phyloP scores from a whole-genome alignment of 1,284 basidiomycete species.

The Cryptococcus deneoformans region DNA sequence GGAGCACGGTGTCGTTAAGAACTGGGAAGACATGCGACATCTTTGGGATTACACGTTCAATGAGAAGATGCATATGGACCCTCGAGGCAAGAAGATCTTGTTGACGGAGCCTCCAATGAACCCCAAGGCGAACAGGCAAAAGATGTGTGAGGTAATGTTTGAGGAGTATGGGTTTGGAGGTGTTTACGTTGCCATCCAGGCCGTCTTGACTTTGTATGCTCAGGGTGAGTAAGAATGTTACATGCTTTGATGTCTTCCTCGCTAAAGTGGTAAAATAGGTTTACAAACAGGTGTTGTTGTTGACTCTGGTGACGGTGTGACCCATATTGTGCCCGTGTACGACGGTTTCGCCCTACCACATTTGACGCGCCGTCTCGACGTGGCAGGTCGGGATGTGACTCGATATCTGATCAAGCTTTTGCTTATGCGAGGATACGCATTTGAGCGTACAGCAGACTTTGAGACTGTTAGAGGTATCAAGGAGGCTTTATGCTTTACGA shows the following conservation, averaged over 20 bases:
- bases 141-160: slow-evolving; percentile 99
- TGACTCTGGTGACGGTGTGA: slow-evolving; percentile 98
- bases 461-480: slow-evolving; percentile 99
- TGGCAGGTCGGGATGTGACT: slow-evolving; percentile 97
- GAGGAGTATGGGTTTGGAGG: slow-evolving; percentile 97
- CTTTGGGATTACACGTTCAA: slow-evolving; percentile 99
- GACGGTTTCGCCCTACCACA: slow-evolving; percentile 96
- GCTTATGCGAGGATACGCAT: slow-evolving; percentile 97
- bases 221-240: slow-evolving; percentile 66
- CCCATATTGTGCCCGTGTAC: slow-evolving; percentile 98
- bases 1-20: slow-evolving; percentile 98
- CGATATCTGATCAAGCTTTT: slow-evolving; percentile 98
- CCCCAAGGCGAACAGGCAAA: slow-evolving; percentile 86
- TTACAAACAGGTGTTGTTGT: slow-evolving; percentile 97
- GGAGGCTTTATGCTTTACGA: slow-evolving; percentile 97
- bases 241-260: background rate
- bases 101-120: slow-evolving; percentile 99
- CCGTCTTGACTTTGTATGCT: slow-evolving; percentile 94
- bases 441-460: slow-evolving; percentile 99
- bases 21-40: slow-evolving; percentile 99
- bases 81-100: slow-evolving; percentile 83
- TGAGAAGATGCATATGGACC: slow-evolving; percentile 89
- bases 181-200: slow-evolving; percentile 98
- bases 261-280: slow-evolving; percentile 55
- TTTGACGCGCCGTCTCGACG: slow-evolving; percentile 89